A percentile compares a stretch with the other conserved stretches of the same genome.
Conservation (phyloP, 495 filamentous ascomycete genomes). For the Oidiodendron maius region DNA sequence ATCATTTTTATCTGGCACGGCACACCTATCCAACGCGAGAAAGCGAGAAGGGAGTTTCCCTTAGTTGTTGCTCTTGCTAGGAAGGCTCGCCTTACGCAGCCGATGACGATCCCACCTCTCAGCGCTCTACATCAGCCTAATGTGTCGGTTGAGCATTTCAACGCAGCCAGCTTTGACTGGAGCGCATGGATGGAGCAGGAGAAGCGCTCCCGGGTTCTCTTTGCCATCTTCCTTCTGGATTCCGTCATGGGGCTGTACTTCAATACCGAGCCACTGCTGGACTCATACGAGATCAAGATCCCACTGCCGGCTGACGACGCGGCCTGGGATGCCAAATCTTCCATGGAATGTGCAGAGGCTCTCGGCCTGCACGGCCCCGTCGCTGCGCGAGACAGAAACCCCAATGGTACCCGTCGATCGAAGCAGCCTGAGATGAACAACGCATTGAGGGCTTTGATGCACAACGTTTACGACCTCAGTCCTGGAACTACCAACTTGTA, state of each 20-base stretch:
- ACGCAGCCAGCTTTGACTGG: conserved; percentile 48
- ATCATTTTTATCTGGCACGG: conserved; percentile 60
- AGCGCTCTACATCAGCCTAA: conserved; percentile 41
- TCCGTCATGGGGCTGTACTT: conserved; percentile 58
- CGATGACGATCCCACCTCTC: conserved; percentile 29
- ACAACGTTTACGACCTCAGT: conserved; percentile 43
- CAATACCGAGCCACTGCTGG: conserved; percentile 51
- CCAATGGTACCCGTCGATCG: conserved; percentile 47
- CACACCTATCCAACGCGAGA: conserved; percentile 48
- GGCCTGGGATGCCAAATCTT: conserved; percentile 53
- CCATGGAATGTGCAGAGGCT: conserved; percentile 51
- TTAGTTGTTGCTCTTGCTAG: conserved; percentile 45
- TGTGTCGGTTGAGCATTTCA: conserved; percentile 29
- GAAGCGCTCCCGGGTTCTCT: conserved; percentile 55
- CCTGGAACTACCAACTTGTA: conserved; percentile 55
- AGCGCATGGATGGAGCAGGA: conserved; percentile 60
- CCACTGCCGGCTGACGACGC: conserved; percentile 62
- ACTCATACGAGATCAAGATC: conserved; percentile 48
- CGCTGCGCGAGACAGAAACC: conserved; percentile 40
- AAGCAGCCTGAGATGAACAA: conserved; percentile 53
- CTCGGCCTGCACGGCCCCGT: conserved; percentile 48
- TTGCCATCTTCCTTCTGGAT: conserved; percentile 52
- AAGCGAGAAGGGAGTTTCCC: conserved; percentile 45
- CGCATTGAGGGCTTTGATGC: conserved; percentile 47
- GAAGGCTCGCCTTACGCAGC: conserved; percentile 41